Evolutionary conservation across 2,329 filamentous ascomycete species (phyloP).

Genomic region (Drechslerella dactyloides): DNA sequence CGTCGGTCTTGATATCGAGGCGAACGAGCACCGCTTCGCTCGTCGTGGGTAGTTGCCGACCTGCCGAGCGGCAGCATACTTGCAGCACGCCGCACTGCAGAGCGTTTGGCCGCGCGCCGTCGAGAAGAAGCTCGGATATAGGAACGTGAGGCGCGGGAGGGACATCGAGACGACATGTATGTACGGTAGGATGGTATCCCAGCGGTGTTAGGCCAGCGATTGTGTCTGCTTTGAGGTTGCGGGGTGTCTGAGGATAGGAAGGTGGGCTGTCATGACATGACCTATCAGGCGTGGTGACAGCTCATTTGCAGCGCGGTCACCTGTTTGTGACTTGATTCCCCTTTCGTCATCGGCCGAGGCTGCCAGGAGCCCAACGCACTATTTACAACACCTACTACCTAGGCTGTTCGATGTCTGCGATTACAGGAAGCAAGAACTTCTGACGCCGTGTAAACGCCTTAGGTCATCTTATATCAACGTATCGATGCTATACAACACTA

Average conservation of each 20-base stretch:
- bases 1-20: constrained; percentile 29
- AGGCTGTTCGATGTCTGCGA: too few species aligned
- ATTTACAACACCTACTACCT: neutral
- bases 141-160: constrained; percentile 43
- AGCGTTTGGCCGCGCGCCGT: constrained; percentile 34
- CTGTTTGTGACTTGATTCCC: constrained; percentile 28
- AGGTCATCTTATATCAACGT: too few species aligned
- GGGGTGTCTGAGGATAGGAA: neutral
- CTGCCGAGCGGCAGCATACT: constrained; percentile 30
- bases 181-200: neutral
- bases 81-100: constrained; percentile 39
- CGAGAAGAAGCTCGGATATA: constrained; percentile 46
- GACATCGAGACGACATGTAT: constrained; percentile 26
- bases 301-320: constrained; percentile 1
- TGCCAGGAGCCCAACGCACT: constrained; percentile 13
- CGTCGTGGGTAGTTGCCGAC: constrained; percentile 34
- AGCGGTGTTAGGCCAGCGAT: neutral
- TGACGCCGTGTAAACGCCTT: too few species aligned
- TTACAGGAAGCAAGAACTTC: too few species aligned
- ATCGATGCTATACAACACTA: neutral
- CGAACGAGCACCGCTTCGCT: constrained; percentile 39
- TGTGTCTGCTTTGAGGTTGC: neutral
- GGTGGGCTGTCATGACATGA: neutral
- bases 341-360: constrained; percentile 48
- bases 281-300: neutral